Base-by-base conservation (phyloP, 2,329 filamentous ascomycete genomes). In the Penicillium sp. region DNA sequence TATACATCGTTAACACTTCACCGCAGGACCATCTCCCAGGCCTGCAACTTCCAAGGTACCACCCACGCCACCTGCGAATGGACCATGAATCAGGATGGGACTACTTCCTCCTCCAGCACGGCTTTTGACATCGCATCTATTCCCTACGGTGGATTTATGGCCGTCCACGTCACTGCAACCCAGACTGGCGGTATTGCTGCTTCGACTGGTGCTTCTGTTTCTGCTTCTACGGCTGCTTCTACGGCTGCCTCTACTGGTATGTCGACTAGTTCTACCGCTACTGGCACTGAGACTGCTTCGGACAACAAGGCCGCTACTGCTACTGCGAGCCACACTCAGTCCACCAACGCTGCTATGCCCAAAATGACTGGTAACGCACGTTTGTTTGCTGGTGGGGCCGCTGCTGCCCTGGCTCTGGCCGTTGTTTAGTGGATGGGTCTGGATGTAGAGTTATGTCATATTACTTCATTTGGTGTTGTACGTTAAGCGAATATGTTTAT, bases 341-440 rank as follows among this genome's bases (percentile, higher is more conserved):
- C 42, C 40, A 36, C 39, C 7, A 60, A 60, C 13, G 57, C 57
- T 24, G 57, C 55, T 39, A 46, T 58, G 53, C 57, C 55, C 1
- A 50, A 50, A 47, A 48, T 56, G 11, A 58, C 55, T 36, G 55
- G 47, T 22, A 54, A 54, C 18, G 47, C 46, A 5, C 46, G 41
- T 38, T 60, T 55, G 57, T 48, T 49, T 28, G 57, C 48, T 35
- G 53, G 57, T 9, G 57, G 57, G 44, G 54, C 50, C 47, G 56
- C 57, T 0, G 56, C 55, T 27, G 50, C 46, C n/a, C 14, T 55
- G 42, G 53, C 49, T n/a, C 25, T 55, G 36, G 46, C 27, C 33
- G 42, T 35, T 45, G 46, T 50, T 25, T 50, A 16, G 41, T 41
- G 8, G 3, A 30, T 14, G 10, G 11, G 47, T 39, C 9, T 14